Conservation (phyloP, 441 rosid species). For the Gossypium trilobum region DNA sequence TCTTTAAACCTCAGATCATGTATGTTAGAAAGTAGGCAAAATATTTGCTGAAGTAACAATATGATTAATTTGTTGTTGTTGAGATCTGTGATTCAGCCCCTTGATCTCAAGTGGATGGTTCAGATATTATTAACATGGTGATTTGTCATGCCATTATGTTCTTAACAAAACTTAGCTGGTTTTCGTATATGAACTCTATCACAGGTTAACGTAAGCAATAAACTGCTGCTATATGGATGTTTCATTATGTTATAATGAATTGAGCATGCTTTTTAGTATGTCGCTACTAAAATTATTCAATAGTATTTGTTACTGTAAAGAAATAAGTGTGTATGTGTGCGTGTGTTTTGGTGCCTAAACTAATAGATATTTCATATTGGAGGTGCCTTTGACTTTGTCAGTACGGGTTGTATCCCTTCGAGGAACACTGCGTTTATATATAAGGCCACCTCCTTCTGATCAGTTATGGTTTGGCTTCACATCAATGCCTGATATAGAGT, state of each 20-base stretch:
- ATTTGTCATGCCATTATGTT: background rate
- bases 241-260: background rate
- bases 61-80: background rate
- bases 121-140: background rate
- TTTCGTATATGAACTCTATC: background rate
- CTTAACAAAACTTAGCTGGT: background rate
- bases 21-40: background rate
- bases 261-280: background rate
- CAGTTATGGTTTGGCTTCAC: slow-evolving; percentile 87
- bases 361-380: slow-evolving; percentile 15
- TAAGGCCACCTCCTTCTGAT: slow-evolving; percentile 93
- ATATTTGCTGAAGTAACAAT: background rate
- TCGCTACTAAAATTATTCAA: background rate
- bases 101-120: background rate
- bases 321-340: background rate
- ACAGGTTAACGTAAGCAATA: background rate
- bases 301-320: background rate
- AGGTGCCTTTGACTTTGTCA: slow-evolving; percentile 84
- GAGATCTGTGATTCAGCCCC: background rate
- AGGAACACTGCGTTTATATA: slow-evolving; percentile 64
- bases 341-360: background rate
- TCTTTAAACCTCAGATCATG: background rate
- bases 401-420: slow-evolving; percentile 69
- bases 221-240: background rate
- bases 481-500: slow-evolving; percentile 80